These are phyloP conservation scores for Hypoxylon fragiforme DNA, from an alignment of 495 filamentous ascomycete species.

Conservation along the genomic window DNA sequence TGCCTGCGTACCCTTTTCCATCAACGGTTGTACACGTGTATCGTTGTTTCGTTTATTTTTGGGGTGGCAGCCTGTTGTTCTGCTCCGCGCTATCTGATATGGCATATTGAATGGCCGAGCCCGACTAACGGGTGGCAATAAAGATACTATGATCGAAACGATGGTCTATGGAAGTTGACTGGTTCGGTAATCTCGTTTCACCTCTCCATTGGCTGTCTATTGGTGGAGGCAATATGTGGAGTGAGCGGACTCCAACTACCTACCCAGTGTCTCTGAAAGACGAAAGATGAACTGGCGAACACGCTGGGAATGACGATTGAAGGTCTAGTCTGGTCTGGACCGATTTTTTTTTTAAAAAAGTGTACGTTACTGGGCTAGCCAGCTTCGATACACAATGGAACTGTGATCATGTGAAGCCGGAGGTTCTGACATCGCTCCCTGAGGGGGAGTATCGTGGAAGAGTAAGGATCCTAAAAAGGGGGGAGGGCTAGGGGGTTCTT, in stretches of 20 bases:
- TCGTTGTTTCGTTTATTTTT: no score
- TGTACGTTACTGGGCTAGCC: constrained; percentile 16
- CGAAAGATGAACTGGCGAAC: no score
- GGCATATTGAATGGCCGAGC: neutral
- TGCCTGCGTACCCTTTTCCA: neutral
- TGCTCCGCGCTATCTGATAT: constrained; percentile 1
- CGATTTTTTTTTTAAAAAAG: constrained; percentile 22
- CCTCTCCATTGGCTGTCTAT: constrained; percentile 5
- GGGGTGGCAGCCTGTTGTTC: neutral
- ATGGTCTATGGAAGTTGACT: neutral
- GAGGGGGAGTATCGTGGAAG: neutral
- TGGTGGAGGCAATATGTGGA: no score
- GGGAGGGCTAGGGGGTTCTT: no score
- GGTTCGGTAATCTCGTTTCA: constrained; percentile 14
- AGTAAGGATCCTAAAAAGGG: neutral
- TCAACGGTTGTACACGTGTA: neutral
- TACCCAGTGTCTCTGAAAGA: no score
- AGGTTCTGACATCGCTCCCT: no score
- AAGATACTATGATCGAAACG: neutral
- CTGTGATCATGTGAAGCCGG: neutral
- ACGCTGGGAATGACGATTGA: constrained; percentile 8
- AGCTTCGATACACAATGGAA: constrained; percentile 8
- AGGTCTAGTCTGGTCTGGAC: constrained; percentile 8
- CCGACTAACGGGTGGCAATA: neutral
- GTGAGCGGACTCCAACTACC: no score